Percentiles rank a stretch among this genome's conserved stretches.
These are phyloP conservation scores for Mallotus repandus DNA, from an alignment of 441 rosid species.

Conservation along the genomic window DNA sequence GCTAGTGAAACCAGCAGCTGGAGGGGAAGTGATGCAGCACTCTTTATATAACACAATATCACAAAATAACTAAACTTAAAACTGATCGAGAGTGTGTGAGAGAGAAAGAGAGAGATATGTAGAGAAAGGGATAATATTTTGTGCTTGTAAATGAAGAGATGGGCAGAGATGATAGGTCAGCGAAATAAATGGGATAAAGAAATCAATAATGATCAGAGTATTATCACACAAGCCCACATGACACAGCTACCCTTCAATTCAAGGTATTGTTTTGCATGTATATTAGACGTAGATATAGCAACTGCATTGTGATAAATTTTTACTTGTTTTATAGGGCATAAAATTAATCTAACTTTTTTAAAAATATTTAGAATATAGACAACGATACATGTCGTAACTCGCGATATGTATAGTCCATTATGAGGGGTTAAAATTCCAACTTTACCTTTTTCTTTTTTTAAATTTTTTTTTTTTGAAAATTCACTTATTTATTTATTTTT, in stretches of 20 bases:
- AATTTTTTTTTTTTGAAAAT: no score
- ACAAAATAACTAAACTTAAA: no score
- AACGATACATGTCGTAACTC: no score
- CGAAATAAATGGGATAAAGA: conserved; percentile 40
- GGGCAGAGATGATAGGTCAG: conserved; percentile 45
- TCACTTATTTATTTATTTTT: no score
- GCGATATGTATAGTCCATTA: no score
- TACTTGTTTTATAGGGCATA: conserved; percentile 25
- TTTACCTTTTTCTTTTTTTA: no score
- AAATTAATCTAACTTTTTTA: no score
- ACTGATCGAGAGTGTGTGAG: background rate
- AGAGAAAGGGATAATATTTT: conserved; percentile 15
- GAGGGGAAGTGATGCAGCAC: conserved; percentile 16
- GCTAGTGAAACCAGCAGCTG: conserved; percentile 18
- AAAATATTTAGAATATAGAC: no score
- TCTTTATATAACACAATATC: conserved; percentile 25
- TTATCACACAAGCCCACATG: conserved; percentile 22
- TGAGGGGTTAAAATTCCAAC: no score
- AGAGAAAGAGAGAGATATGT: background rate
- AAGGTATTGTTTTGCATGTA: conserved; percentile 1
- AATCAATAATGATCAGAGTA: conserved; percentile 26
- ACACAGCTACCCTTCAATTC: conserved; percentile 22
- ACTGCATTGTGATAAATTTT: background rate
- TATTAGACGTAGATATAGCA: background rate
- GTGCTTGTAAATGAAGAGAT: conserved; percentile 34